Evolutionary conservation across 179 eudicot species (phyloP), one percentile per base, ranked within the genome.

Genomic region (Spergularia azorica): DNA sequence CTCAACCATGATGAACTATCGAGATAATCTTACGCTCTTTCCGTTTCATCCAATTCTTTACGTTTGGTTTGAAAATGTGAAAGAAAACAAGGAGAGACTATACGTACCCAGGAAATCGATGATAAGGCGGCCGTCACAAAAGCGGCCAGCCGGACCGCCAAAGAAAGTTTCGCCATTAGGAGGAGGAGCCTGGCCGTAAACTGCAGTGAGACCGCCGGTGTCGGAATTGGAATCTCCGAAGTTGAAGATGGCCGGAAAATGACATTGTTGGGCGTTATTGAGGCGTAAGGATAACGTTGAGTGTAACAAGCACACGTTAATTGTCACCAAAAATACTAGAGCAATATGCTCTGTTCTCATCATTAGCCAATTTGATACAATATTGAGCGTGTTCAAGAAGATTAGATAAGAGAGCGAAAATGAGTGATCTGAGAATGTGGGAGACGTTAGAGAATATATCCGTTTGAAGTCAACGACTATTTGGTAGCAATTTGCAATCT

Each of bases 211-310:
- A 0, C 85, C 91, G 5, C 96, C 96, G 0, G 95, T 91, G 67
- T 91, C 95, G 12, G 95, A 91, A 70, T 91, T 91, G 0, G 91
- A 89, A 81, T 89, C 96, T 1, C 96, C 96, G 50, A 89, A 91
- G 83, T 89, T 91, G 76, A 86, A 89, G 0, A 91, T 73, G 1
- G 96, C 91, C 32, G 88, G 90, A 67, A 83, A 87, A 9, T 64
- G 11, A 17, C 89, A 79, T 16, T 18, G 12, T 10, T 59, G 10
- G 5, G 13, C 15, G 21, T 6, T 70, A n/a, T 61, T 15, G 20
- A 14, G 15, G 63, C 13, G 36, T 32, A 54, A 0, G 17, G 73
- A 55, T 15, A 54, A 58, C n/a, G 32, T 6, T 52, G 79, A 39
- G 3, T 18, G 15, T 36, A 41, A 41, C 18, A 71, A 26, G 14